Evolutionary conservation across 306 rosid species (phyloP).

Genomic region (Vachellia collinsii): DNA sequence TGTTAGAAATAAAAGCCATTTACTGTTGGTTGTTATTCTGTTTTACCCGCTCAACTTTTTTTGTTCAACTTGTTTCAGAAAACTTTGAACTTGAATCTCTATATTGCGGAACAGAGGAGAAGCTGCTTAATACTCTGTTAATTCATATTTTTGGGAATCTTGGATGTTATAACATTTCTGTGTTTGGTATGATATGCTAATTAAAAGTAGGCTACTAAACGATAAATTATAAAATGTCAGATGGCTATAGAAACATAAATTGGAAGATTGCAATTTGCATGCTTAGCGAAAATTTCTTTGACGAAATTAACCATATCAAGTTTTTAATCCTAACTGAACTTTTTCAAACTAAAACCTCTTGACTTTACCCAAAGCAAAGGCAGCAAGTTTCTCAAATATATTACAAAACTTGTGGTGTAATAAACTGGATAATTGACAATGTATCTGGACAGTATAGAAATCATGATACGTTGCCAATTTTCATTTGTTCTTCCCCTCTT

Average conservation of each 20-base stretch:
- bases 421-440: slow-evolving; percentile 16
- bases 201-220: background rate
- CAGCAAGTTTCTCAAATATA: background rate
- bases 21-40: background rate
- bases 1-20: slow-evolving; percentile 22
- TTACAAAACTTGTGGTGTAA: background rate
- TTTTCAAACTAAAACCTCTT: background rate
- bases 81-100: background rate
- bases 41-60: background rate
- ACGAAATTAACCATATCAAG: background rate
- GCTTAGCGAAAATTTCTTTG: background rate
- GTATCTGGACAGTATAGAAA: background rate
- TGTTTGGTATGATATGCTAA: background rate
- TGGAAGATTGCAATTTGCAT: background rate
- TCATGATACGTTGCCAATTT: slow-evolving; percentile 2
- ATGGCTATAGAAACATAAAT: no score
- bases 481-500: background rate
- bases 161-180: background rate
- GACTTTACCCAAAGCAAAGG: background rate
- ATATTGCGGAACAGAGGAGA: background rate
- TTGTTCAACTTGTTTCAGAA: background rate
- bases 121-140: background rate
- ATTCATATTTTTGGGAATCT: background rate
- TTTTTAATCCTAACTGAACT: background rate
- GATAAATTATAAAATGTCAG: no score